Evolutionary conservation across 2,329 filamentous ascomycete genomes (phyloP).

Genomic region (Clonostachys chloroleuca): DNA sequence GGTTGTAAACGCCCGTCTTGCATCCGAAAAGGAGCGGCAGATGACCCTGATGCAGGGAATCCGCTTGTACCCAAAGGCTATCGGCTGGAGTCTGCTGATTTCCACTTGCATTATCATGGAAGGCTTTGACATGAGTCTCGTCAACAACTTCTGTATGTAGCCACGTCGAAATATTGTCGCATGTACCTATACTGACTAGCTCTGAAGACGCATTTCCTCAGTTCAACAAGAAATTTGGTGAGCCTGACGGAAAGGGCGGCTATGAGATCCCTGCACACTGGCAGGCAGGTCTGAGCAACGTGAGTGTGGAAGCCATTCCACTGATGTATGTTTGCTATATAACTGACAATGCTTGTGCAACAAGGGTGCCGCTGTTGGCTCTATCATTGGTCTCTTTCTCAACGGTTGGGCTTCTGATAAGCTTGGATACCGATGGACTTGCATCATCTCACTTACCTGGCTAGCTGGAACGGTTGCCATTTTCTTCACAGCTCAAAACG

Average conservation of each 20-base stretch:
- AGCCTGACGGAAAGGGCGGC: constrained; percentile 5
- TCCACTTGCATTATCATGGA: constrained; percentile 4
- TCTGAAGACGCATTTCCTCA: constrained; percentile 17
- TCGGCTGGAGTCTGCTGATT: constrained; percentile 22
- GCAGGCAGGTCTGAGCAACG: constrained; percentile 36
- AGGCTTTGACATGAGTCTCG: constrained; percentile 7
- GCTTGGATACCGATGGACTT: constrained; percentile 22
- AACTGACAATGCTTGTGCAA: background rate
- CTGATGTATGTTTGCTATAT: too few relatives aligned
- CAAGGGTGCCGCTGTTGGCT: constrained; percentile 26
- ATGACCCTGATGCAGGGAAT: constrained; percentile 12
- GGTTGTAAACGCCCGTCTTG: constrained; percentile 1
- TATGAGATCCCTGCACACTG: constrained; percentile 13
- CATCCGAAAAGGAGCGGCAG: constrained; percentile 12
- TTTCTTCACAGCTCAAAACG: constrained; percentile 23
- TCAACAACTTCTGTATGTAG: constrained; percentile 18
- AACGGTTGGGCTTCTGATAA: background rate
- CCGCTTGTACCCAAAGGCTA: constrained; percentile 17
- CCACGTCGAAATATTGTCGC: too few relatives aligned
- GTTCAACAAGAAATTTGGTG: constrained; percentile 18
- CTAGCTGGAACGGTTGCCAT: constrained; percentile 27
- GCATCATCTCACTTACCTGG: constrained; percentile 24
- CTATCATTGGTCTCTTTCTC: constrained; percentile 29
- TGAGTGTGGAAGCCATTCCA: constrained; percentile 22
- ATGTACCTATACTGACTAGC: too few relatives aligned